A percentile compares a stretch with the other conserved stretches of the same genome.
These are phyloP conservation scores for Simplicillium sp. DNA, from an alignment of 2,329 filamentous ascomycete species.

Conservation along the genomic window DNA sequence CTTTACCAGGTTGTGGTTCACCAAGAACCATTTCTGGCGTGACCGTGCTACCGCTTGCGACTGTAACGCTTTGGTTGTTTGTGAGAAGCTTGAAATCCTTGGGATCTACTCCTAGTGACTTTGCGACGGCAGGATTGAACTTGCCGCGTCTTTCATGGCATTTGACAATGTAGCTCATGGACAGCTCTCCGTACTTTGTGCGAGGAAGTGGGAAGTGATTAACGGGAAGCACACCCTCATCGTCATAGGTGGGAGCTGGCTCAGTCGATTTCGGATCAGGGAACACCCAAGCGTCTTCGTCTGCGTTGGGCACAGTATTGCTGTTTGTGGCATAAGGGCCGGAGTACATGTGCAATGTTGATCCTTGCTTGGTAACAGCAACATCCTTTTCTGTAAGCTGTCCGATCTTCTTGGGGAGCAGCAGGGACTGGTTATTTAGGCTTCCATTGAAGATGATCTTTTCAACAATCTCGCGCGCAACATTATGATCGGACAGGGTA, in stretches of 20 bases:
- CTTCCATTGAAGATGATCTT: conserved; percentile 25
- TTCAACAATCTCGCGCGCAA: conserved; percentile 21
- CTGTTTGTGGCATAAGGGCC: conserved; percentile 39
- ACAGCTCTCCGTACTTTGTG: conserved; percentile 54
- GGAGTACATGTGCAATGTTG: conserved; percentile 58
- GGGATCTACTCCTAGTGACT: conserved; percentile 51
- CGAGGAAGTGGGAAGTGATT: conserved; percentile 46
- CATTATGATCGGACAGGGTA: conserved; percentile 17
- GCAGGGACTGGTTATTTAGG: conserved; percentile 10
- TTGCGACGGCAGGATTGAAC: conserved; percentile 61
- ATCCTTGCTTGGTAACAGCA: conserved; percentile 52
- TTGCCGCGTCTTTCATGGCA: conserved; percentile 69
- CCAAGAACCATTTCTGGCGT: conserved; percentile 84
- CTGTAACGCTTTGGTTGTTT: conserved; percentile 51
- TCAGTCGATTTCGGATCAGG: conserved; percentile 3
- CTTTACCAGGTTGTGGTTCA: conserved; percentile 54
- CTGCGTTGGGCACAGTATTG: conserved; percentile 8
- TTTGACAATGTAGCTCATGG: conserved; percentile 81
- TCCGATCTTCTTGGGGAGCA: conserved; percentile 16
- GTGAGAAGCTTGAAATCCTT: conserved; percentile 51
- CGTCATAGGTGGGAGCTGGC: conserved; percentile 6
- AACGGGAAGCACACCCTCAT: conserved; percentile 11
- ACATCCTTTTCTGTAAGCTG: conserved; percentile 18
- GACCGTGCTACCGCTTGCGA: conserved; percentile 56
- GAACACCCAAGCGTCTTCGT: conserved; percentile 19